These are phyloP conservation scores for Metschnikowia cerradonensis DNA, from an alignment of 805 yeast species.

Conservation along the genomic window DNA sequence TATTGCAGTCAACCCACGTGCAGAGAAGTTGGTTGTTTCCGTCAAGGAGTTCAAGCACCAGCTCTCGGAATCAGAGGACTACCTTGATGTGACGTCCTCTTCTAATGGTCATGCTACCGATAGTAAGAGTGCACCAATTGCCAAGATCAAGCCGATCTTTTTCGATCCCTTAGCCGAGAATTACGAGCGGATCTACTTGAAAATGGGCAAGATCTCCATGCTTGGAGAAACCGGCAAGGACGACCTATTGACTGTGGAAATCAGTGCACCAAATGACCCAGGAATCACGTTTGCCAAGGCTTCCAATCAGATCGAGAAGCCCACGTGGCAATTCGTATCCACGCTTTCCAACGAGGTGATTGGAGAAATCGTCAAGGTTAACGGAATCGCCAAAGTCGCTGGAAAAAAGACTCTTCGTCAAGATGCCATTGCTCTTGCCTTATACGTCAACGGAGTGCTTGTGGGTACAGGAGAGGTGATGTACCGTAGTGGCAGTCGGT, in stretches of 20 bases:
- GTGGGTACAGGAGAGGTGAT: slow-evolving; percentile 57
- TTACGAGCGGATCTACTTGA: slow-evolving; percentile 58
- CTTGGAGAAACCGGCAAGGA: slow-evolving; percentile 27
- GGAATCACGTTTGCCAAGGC: slow-evolving; percentile 60
- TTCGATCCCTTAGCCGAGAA: slow-evolving; percentile 60
- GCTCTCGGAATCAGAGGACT: slow-evolving; percentile 19
- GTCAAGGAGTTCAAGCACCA: slow-evolving; percentile 68
- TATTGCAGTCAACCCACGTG: slow-evolving; percentile 76
- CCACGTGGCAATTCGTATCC: slow-evolving; percentile 68
- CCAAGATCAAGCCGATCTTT: slow-evolving; percentile 60
- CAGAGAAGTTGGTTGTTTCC: slow-evolving; percentile 63
- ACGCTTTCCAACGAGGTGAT: slow-evolving; percentile 67
- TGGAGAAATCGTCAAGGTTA: slow-evolving; percentile 65
- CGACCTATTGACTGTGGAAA: slow-evolving; percentile 50
- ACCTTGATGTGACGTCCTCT: neutral
- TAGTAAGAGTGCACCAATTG: slow-evolving; percentile 48
- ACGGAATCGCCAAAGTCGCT: slow-evolving; percentile 47
- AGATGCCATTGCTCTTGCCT: slow-evolving; percentile 52
- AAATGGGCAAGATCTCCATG: slow-evolving; percentile 48
- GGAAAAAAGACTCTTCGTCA: slow-evolving; percentile 37
- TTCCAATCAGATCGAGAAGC: slow-evolving; percentile 50
- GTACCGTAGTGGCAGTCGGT: slow-evolving; percentile 44
- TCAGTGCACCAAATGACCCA: slow-evolving; percentile 49
- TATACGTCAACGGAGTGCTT: slow-evolving; percentile 60
- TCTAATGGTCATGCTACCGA: slow-evolving; percentile 18